Base-by-base conservation (phyloP, 805 yeast genomes). In the Yamadazyma olivae region DNA sequence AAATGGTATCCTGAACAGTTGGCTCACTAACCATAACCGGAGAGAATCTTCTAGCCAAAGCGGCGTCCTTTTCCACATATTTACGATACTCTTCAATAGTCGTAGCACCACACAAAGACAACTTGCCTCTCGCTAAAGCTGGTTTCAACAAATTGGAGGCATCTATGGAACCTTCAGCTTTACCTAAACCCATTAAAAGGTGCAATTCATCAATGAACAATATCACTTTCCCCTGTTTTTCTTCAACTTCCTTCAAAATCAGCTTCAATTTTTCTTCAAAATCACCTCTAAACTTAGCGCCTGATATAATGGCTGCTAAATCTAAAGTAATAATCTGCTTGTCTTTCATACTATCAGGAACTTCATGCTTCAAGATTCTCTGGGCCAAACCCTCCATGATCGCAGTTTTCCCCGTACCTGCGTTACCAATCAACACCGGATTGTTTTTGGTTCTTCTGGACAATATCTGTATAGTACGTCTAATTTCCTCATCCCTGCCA, bases 381-480 rank as follows among this genome's bases (percentile, higher is more conserved):
- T 93, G 98, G 0, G 98, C 98, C 26, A 93, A 68, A 0, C 98
- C 99, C 56, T 93, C 99, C 78, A 93, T 84, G 39, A 93, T 79
- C 5, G 98, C 95, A 0, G 98, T 93, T 59, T 91, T 91, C 65
- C 99, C 99, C 0, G 96, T 95, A 64, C 99, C 99, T 1, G 99
- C 99, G 48, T 85, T 79, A 44, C 99, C 99, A 27, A 93, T 89
- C 36, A 91, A 61, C 1, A 93, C 95, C 0, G 99, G 99, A 53
- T 91, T 91, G 58, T 93, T 93, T 61, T 91, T 91, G 1, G 97
- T 89, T 57, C 98, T 73, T 49, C 99, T 70, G 1, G 96, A 87
- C 30, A 91, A 64, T 32, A 91, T 90, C 57, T 91, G 98, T 38
- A 91, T 83, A 0, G 98, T 91, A 40, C 99, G 71, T 40, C 91